phyloP scores from a whole-genome alignment of 192 early-diverging fungal species.

The Coemansia nantahalensis region DNA sequence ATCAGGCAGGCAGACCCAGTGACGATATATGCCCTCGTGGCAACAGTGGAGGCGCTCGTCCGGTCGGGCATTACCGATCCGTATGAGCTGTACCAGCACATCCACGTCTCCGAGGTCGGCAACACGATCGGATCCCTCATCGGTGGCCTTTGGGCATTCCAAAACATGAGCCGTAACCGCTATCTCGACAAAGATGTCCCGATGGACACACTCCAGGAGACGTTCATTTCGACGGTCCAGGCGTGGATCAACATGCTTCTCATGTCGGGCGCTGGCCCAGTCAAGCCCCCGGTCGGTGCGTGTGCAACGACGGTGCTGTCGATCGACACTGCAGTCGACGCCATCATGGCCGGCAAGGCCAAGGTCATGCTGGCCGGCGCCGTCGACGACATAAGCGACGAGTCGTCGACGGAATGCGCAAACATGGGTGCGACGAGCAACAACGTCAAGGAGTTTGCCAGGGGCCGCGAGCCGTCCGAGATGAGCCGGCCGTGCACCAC shows the following conservation, averaged over 20 bases:
- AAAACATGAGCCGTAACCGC: conserved; percentile 71
- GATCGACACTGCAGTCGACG: conserved; percentile 85
- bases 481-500: conserved; percentile 90
- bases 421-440: conserved; percentile 94
- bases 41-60: conserved; percentile 90
- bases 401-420: conserved; percentile 86
- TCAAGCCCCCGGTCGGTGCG: conserved; percentile 71
- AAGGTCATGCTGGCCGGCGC: conserved; percentile 88
- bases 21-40: conserved; percentile 78
- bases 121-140: conserved; percentile 84
- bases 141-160: conserved; percentile 71
- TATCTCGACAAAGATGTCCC: conserved; percentile 50
- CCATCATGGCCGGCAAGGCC: conserved; percentile 82
- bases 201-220: conserved; percentile 53
- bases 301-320: conserved; percentile 90
- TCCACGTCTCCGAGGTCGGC: conserved; percentile 90
- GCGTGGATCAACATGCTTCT: conserved; percentile 94
- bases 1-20: conserved; percentile 82
- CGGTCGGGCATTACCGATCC: conserved; percentile 89
- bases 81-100: conserved; percentile 93
- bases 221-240: conserved; percentile 92
- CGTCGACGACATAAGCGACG: conserved; percentile 86
- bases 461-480: conserved; percentile 80
- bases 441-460: conserved; percentile 75
- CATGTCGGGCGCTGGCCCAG: conserved; percentile 84